Base-by-base conservation (phyloP, 164 flowering plant genomes). In the Stephania yunnanensis region DNA sequence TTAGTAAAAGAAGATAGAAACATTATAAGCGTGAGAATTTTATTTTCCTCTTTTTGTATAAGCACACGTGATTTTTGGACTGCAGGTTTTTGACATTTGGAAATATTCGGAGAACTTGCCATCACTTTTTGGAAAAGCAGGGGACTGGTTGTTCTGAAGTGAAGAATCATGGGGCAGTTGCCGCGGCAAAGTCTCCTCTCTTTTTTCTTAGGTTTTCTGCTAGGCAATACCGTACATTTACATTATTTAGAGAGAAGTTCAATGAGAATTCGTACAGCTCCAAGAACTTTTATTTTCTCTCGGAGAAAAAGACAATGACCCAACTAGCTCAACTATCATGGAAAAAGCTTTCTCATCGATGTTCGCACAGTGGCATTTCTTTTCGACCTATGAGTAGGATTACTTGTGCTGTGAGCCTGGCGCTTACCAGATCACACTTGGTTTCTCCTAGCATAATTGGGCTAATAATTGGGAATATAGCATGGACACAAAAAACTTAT, bases 331-430 rank as follows among this genome's bases (percentile, higher is more conserved):
- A 86, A 78, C 70, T 84, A 74, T 82, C 88, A 50, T 87, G 91
- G 90, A 91, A 78, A 74, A 81, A 85, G 85, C 84, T 88, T 67
- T 84, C 77, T 71, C 84, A 76, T 1, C 69, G 76, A 52, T 84
- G 82, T 77, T 76, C 82, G 10, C 79, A 74, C 75, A 78, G 72
- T 31, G 78, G 87, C 13, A 76, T 82, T 52, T 71, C 74, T 73
- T 75, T 80, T 46, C 77, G 84, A 17, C 87, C 88, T 29, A 79
- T 90, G 58, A 83, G 81, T 76, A 84, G 79, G 81, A 80, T 87
- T 73, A 90, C 91, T 22, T 69, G 87, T 80, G 93, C 88, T 52
- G 86, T 90, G 72, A 87, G 86, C 81, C 70, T 91, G 78, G 88
- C 94, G 53, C 81, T 87, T 78, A 81, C 85, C 17, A 84, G 94